Percentiles rank a stretch among this genome's conserved stretches.
These are phyloP conservation scores for Mycena haematopus DNA, from an alignment of 768 basidiomycete species.

Conservation along the genomic window DNA sequence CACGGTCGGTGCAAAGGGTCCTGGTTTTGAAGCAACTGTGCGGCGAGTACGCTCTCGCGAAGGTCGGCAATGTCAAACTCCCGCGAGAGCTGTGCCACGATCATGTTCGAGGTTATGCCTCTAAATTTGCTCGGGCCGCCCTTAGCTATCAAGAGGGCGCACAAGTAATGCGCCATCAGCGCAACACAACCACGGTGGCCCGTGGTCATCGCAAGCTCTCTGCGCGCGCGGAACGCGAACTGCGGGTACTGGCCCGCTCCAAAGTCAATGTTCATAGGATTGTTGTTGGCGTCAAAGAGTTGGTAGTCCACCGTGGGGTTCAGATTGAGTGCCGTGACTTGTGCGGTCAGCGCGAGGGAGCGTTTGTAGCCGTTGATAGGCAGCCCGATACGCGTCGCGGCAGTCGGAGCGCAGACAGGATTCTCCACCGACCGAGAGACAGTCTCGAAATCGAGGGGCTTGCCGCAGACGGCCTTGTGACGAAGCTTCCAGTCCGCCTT, in stretches of 20 bases:
- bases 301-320: constrained; percentile 1
- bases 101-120: constrained; percentile 1
- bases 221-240: background rate
- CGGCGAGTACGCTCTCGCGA: background rate
- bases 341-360: constrained; percentile 1
- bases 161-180: background rate
- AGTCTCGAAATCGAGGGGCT: constrained; percentile 1
- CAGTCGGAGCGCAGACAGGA: background rate
- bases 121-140: too few relatives aligned
- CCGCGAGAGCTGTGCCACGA: constrained; percentile 11
- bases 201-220: constrained; percentile 12
- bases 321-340: constrained; percentile 4
- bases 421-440: background rate
- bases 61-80: constrained; percentile 6
- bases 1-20: constrained; percentile 11
- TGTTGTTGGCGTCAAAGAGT: background rate
- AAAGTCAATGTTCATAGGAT: background rate
- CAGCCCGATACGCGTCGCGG: constrained; percentile 1
- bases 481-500: constrained; percentile 9
- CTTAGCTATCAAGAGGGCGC: background rate
- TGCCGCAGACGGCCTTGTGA: constrained; percentile 8
- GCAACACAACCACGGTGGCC: background rate
- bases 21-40: background rate
- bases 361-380: constrained; percentile 11
- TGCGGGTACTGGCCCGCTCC: background rate